Evolutionary conservation across 768 basidiomycete genomes (phyloP), one percentile per base, ranked within the genome.

Genomic region (Amanita phalloides): DNA sequence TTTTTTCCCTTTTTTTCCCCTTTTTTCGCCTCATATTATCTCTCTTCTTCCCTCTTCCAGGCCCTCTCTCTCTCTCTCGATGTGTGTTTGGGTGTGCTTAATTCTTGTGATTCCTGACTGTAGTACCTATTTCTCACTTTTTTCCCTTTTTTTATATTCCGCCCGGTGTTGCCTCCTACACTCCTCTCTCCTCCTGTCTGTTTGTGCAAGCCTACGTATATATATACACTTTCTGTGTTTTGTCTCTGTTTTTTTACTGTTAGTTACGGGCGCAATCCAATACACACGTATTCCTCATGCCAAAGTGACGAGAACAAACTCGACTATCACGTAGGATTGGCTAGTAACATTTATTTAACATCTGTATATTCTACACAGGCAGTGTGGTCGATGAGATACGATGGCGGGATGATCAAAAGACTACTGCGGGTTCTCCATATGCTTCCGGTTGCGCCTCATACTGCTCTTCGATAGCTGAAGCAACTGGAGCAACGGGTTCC

Each of bases 401-500:
- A 33, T 13, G 20, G 9, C 13, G 46, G 20, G 2, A 45, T 17
- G 25, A 36, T 26, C 39, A 59, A 50, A 60, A 53, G 55, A 74
- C 75, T 68, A 74, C 75, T 68, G 74, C 74, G 55, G 79, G 68
- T 49, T 76, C 75, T 63, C 80, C 72, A 58, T 65, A 69, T 14
- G 61, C 57, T 55, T 74, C 74, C 32, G 64, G 66, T 48, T 66
- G 71, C 59, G 75, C 73, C 56, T 66, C 67, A 56, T 64, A 76
- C 28, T 68, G 55, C 60, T 85, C 85, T 53, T 81, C 84, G 43
- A 65, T 70, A 4, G 70, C 69, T 13, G 80, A 71, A 4, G 80
- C 71, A 4, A 75, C 68, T 20, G 47, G 13, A 38, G 76, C 68
- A 42, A 78, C 65, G 44, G 81, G 83, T 58, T 92, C 91, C 62